A percentile compares a stretch with the other conserved stretches of the same genome.
These are phyloP conservation scores for Apophysomyces trapeziformis DNA, from an alignment of 371 early-diverging fungal genomes.

Conservation along the genomic window DNA sequence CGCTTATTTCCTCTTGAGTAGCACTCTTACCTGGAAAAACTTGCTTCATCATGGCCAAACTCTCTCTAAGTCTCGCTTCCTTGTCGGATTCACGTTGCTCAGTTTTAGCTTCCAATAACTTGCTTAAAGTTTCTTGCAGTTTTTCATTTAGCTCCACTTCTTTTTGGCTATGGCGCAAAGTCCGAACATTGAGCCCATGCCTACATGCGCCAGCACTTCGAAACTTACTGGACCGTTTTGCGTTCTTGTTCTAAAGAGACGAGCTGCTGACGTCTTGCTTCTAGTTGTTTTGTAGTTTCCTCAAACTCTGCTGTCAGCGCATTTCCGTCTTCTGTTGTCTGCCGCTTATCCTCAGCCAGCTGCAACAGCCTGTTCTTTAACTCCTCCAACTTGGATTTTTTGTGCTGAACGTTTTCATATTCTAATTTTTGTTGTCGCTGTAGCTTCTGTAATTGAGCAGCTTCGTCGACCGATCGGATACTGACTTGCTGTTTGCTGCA, in stretches of 20 bases:
- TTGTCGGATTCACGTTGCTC: constrained; percentile 85
- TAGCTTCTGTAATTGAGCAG: constrained; percentile 69
- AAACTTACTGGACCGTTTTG: constrained; percentile 38
- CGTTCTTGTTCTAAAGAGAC: constrained; percentile 49
- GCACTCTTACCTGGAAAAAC: constrained; percentile 64
- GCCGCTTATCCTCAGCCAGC: constrained; percentile 31
- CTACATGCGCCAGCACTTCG: neutral
- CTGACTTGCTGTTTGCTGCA: constrained; percentile 75
- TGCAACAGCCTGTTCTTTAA: constrained; percentile 49
- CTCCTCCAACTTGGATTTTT: constrained; percentile 62
- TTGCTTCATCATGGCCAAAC: constrained; percentile 80
- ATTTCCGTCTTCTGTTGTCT: constrained; percentile 31
- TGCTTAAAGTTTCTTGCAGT: constrained; percentile 71
- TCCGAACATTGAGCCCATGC: too few relatives aligned
- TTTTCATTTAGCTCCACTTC: constrained; percentile 86
- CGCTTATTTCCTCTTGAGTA: neutral
- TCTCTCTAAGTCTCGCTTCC: constrained; percentile 74
- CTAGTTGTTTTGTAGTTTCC: constrained; percentile 34
- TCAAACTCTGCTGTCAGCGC: constrained; percentile 29
- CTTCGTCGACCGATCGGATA: constrained; percentile 63
- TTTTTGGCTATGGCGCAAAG: constrained; percentile 23
- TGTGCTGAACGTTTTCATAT: constrained; percentile 61
- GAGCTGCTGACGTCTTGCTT: constrained; percentile 37
- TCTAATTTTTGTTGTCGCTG: constrained; percentile 70
- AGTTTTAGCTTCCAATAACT: constrained; percentile 80